Percentiles rank a stretch among this genome's conserved stretches.
Evolutionary conservation across 2,329 filamentous ascomycete species (phyloP).

Genomic region (Neonectria sp.): DNA sequence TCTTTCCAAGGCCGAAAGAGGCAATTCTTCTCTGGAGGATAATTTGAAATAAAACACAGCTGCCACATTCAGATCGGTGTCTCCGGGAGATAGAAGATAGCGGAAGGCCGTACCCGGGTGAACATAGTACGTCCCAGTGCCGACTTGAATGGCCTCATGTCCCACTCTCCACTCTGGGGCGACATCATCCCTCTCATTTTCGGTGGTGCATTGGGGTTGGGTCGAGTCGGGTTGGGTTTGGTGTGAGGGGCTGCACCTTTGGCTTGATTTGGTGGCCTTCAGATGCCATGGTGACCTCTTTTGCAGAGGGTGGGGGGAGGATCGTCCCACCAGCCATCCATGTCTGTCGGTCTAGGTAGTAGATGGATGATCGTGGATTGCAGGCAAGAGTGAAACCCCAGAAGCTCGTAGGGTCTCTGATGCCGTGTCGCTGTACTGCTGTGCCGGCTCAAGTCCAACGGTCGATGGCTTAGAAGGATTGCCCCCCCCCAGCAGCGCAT

Average conservation of each 20-base stretch:
- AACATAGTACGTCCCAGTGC: slow-evolving; percentile 13
- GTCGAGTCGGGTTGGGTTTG: slow-evolving; percentile 11
- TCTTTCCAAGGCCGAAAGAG: slow-evolving; percentile 14
- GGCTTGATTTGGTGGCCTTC: slow-evolving; percentile 3
- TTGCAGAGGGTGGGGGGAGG: slow-evolving; percentile 10
- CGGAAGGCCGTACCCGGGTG: slow-evolving; percentile 7
- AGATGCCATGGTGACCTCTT: slow-evolving; percentile 4
- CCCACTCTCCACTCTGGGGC: slow-evolving; percentile 17
- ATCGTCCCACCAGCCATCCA: slow-evolving; percentile 13
- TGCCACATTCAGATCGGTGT: slow-evolving; percentile 14
- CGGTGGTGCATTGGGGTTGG: slow-evolving; percentile 12
- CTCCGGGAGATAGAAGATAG: slow-evolving; percentile 18
- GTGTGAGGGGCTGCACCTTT: slow-evolving; percentile 16
- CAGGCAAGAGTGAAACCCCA: slow-evolving; percentile 6
- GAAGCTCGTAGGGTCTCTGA: slow-evolving; percentile 13
- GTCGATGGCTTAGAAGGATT: slow-evolving; percentile 28
- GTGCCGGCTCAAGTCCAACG: slow-evolving; percentile 5
- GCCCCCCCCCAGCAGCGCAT: slow-evolving; percentile 23
- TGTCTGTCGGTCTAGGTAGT: slow-evolving; percentile 6
- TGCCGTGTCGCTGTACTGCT: slow-evolving; percentile 9
- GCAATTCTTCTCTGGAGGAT: slow-evolving; percentile 18
- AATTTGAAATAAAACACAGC: slow-evolving; percentile 2
- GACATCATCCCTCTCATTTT: slow-evolving; percentile 14
- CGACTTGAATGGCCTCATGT: slow-evolving; percentile 24
- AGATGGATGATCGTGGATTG: slow-evolving; percentile 6